Conservation (phyloP, 1,284 basidiomycete species). For the Fereydounia khargensis region DNA sequence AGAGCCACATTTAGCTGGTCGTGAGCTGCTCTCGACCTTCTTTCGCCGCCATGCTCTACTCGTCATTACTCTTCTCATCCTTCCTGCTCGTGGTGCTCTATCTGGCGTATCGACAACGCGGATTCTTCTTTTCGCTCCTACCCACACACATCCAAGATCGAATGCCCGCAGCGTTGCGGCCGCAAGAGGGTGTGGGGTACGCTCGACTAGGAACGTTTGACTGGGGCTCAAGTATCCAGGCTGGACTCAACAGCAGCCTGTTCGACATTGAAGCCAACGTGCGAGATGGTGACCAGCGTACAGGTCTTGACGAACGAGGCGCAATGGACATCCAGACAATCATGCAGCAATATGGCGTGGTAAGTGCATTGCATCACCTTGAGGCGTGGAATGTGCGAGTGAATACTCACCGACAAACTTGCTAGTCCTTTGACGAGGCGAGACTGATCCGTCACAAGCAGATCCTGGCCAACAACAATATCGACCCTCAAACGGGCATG, state of each 20-base stretch:
- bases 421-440: constrained; percentile 48
- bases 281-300: constrained; percentile 28
- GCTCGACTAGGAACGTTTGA: constrained; percentile 14
- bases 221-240: constrained; percentile 23
- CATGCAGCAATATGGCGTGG: constrained; percentile 39
- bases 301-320: constrained; percentile 41
- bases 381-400: too few species aligned
- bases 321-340: constrained; percentile 43
- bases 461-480: constrained; percentile 36
- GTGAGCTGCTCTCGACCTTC: background rate
- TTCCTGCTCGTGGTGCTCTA: constrained; percentile 18
- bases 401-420: too few species aligned
- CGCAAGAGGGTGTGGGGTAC: background rate
- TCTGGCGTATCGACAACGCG: constrained; percentile 18
- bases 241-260: constrained; percentile 35
- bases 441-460: constrained; percentile 45
- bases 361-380: constrained; percentile 11
- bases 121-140: constrained; percentile 11
- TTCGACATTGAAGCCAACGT: constrained; percentile 53
- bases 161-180: constrained; percentile 4
- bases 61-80: constrained; percentile 18
- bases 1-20: background rate
- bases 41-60: constrained; percentile 12
- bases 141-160: constrained; percentile 7
- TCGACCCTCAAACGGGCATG: constrained; percentile 51